Evolutionary conservation across 2,329 filamentous ascomycete species (phyloP).

Genomic region (Paramyrothecium roridum): DNA sequence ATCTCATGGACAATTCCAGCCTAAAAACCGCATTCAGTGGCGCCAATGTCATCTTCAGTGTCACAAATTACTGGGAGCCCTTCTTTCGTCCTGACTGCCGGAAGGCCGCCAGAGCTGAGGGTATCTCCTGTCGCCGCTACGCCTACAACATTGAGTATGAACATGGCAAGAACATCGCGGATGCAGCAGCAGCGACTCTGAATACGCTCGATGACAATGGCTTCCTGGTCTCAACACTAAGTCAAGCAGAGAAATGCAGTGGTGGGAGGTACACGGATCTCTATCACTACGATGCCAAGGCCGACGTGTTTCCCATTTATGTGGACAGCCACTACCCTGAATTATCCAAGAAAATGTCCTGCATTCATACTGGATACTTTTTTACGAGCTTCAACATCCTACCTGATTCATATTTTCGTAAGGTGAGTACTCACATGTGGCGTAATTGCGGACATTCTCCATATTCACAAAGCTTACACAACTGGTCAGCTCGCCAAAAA

Average conservation of each 20-base stretch:
- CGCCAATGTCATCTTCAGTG: constrained; percentile 49
- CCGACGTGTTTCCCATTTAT: constrained; percentile 39
- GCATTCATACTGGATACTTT: constrained; percentile 48
- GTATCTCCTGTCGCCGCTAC: constrained; percentile 37
- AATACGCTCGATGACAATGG: constrained; percentile 41
- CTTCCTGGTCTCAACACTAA: constrained; percentile 49
- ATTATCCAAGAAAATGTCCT: constrained; percentile 47
- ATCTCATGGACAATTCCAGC: constrained; percentile 36
- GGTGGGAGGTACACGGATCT: constrained; percentile 41
- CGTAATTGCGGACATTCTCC: too few species aligned
- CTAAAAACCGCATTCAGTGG: constrained; percentile 38
- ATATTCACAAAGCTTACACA: too few species aligned
- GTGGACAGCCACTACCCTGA: constrained; percentile 28
- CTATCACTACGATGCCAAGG: constrained; percentile 40
- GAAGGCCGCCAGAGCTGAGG: constrained; percentile 30
- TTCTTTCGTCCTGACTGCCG: constrained; percentile 43
- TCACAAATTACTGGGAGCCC: constrained; percentile 54
- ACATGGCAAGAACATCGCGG: constrained; percentile 53
- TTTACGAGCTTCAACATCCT: constrained; percentile 44
- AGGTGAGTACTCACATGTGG: constrained; percentile 26
- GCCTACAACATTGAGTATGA: constrained; percentile 46
- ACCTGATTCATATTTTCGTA: constrained; percentile 41
- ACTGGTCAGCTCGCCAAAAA: constrained; percentile 34
- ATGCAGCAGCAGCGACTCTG: constrained; percentile 43
- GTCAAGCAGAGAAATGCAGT: constrained; percentile 43